A percentile compares a stretch with the other conserved stretches of the same genome.
These are phyloP conservation scores for Boletus vermiculosoides DNA, from an alignment of 768 basidiomycete species.

Conservation along the genomic window DNA sequence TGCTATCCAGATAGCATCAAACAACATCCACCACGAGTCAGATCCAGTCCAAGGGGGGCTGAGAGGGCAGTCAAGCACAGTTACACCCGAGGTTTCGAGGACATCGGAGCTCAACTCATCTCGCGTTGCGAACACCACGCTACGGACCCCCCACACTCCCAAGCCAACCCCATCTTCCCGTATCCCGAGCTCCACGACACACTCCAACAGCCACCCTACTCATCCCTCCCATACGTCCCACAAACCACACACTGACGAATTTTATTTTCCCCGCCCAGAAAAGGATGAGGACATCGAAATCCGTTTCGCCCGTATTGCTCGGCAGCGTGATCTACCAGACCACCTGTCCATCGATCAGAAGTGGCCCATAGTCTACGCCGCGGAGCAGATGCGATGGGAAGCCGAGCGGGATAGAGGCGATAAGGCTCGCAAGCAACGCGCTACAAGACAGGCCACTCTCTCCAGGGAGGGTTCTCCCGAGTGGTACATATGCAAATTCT, in stretches of 20 bases:
- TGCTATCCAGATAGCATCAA: too few relatives aligned
- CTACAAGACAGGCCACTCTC: slow-evolving; percentile 48
- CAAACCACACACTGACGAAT: slow-evolving; percentile 54
- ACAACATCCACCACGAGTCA: too few relatives aligned
- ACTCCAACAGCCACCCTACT: slow-evolving; percentile 47
- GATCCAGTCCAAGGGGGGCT: too few relatives aligned
- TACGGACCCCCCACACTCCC: too few relatives aligned
- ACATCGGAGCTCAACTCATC: background rate
- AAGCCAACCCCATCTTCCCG: slow-evolving; percentile 50
- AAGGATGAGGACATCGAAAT: slow-evolving; percentile 74
- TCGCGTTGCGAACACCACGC: slow-evolving; percentile 24
- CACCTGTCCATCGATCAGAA: slow-evolving; percentile 75
- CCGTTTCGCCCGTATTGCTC: slow-evolving; percentile 75
- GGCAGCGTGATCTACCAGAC: slow-evolving; percentile 69
- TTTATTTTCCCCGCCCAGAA: slow-evolving; percentile 75
- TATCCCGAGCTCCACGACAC: slow-evolving; percentile 42
- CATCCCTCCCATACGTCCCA: slow-evolving; percentile 55
- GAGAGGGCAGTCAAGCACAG: too few relatives aligned
- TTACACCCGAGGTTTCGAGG: too few relatives aligned
- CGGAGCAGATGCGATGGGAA: slow-evolving; percentile 77
- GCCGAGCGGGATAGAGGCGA: slow-evolving; percentile 66
- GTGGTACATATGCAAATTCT: slow-evolving; percentile 89
- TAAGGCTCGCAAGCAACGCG: slow-evolving; percentile 57
- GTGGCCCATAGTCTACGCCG: slow-evolving; percentile 86
- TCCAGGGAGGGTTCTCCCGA: slow-evolving; percentile 75